Percentiles rank a stretch among this genome's conserved stretches.
Evolutionary conservation across 176 grass and related monocot genomes (phyloP).

Genomic region (Eremochloa ophiuroides): DNA sequence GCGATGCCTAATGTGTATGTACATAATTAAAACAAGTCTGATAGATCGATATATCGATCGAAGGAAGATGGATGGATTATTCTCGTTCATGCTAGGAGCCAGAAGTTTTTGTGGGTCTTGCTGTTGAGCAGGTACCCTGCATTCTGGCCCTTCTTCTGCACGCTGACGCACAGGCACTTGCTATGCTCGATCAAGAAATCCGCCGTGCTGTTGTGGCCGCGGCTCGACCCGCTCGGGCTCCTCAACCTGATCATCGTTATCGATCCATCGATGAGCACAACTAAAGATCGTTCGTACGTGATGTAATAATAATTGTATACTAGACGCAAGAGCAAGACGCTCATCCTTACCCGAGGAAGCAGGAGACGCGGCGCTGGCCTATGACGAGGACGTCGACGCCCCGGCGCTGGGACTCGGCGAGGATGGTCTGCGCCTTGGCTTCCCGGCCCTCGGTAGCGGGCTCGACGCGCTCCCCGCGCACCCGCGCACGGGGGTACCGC

Average conservation of each 20-base stretch:
- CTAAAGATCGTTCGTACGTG: no score
- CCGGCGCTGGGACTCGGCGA: conserved; percentile 43
- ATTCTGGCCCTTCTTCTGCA: conserved; percentile 89
- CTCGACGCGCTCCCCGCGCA: conserved; percentile 51
- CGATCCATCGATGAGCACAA: no score
- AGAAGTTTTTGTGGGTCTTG: conserved; percentile 93
- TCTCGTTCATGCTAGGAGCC: conserved; percentile 71
- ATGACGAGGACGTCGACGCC: conserved; percentile 79
- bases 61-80: neutral
- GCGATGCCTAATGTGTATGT: neutral
- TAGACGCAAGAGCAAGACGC: no score
- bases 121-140: conserved; percentile 87
- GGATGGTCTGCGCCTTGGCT: conserved; percentile 78
- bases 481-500: conserved; percentile 44
- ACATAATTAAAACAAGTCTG: neutral
- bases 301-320: no score
- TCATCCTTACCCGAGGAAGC: conserved; percentile 55
- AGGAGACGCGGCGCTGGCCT: conserved; percentile 52
- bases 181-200: conserved; percentile 92
- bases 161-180: conserved; percentile 85
- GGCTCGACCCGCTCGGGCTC: conserved; percentile 43
- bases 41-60: neutral
- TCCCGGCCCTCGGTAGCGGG: conserved; percentile 56
- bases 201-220: conserved; percentile 45
- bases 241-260: no score